A percentile compares a stretch with the other conserved stretches of the same genome.
Evolutionary conservation across 345 rosid genomes (phyloP).

Genomic region (Aurinia saxatilis): DNA sequence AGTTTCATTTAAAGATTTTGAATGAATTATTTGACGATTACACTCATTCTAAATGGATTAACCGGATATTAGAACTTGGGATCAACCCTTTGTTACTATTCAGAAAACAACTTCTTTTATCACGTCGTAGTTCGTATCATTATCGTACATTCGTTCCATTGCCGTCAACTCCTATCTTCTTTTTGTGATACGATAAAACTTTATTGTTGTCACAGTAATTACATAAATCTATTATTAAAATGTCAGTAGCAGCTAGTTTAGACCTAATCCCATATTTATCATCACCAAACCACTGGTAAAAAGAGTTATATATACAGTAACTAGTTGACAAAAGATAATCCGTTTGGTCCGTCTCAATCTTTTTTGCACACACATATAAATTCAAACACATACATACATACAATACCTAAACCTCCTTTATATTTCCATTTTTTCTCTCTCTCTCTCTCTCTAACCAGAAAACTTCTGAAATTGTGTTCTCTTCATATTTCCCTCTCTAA

Average conservation of each 20-base stretch:
- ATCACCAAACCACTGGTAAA: neutral
- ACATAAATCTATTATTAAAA: neutral
- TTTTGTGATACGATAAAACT: neutral
- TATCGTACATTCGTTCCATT: slow-evolving; percentile 7
- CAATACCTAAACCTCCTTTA: neutral
- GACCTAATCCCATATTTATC: slow-evolving; percentile 4
- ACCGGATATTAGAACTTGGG: too few species aligned
- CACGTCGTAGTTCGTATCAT: neutral
- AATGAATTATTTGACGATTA: too few species aligned
- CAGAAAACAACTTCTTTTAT: too few species aligned
- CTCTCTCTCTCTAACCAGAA: too few species aligned
- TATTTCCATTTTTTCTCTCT: too few species aligned
- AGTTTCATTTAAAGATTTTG: too few species aligned
- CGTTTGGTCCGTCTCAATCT: neutral
- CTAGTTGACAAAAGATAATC: too few species aligned
- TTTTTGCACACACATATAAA: slow-evolving; percentile 2
- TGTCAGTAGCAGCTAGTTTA: neutral
- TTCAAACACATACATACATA: neutral
- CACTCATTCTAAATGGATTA: too few species aligned
- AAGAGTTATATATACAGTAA: neutral
- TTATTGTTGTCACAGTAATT: slow-evolving; percentile 2
- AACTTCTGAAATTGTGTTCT: too few species aligned
- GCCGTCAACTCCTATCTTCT: slow-evolving; percentile 9
- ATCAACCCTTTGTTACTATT: too few species aligned
- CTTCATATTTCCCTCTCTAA: too few species aligned